These are phyloP conservation scores for Beverwykella pulmonaria DNA, from an alignment of 495 filamentous ascomycete species.

Conservation along the genomic window DNA sequence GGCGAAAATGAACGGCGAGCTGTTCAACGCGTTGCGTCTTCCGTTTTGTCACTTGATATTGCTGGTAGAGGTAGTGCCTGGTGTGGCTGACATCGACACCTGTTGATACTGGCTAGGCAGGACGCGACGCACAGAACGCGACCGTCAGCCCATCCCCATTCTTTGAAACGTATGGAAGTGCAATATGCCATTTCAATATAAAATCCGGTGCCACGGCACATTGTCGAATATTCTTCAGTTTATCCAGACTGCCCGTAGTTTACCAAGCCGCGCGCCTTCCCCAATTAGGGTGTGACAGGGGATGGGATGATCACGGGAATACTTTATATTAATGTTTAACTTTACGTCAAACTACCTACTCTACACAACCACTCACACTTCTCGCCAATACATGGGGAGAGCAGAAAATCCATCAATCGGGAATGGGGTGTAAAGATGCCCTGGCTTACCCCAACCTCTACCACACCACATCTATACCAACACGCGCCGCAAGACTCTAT, in stretches of 20 bases:
- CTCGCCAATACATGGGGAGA: not conserved
- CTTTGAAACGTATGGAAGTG: no score
- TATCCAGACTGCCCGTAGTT: not conserved
- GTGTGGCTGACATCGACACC: no score
- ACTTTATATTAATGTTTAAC: slow-evolving; percentile 36
- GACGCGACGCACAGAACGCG: no score
- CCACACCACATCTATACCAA: not conserved
- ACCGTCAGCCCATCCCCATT: no score
- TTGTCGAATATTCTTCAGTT: not conserved
- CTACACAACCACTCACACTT: slow-evolving; percentile 23
- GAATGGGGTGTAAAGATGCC: not conserved
- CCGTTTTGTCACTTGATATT: no score
- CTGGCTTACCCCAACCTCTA: not conserved
- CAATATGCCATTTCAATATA: not conserved
- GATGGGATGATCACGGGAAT: slow-evolving; percentile 31
- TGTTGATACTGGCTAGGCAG: no score
- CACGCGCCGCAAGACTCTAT: not conserved
- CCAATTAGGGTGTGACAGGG: slow-evolving; percentile 1
- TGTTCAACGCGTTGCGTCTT: no score
- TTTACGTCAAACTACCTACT: slow-evolving; percentile 12
- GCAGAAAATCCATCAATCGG: slow-evolving; percentile 12
- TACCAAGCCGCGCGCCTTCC: slow-evolving; percentile 5
- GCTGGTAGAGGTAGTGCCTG: no score
- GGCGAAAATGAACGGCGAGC: no score
- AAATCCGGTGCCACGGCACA: not conserved